Conservation (phyloP, 176 grass and related monocot species). For the Hordeum vulgare region DNA sequence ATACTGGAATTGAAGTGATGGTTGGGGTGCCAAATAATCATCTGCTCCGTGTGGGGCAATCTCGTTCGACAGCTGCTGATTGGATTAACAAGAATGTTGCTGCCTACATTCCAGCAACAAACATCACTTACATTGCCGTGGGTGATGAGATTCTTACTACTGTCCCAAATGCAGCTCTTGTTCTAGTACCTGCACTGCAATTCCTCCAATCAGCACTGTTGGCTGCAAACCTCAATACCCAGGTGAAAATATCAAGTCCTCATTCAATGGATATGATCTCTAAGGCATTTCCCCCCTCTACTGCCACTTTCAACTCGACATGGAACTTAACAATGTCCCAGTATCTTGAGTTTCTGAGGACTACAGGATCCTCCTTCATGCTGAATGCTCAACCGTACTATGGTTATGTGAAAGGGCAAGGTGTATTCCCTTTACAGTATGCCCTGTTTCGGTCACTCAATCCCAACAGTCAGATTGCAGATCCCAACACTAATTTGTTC, state of each 20-base stretch:
- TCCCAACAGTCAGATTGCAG: conserved; percentile 76
- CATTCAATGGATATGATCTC: conserved; percentile 76
- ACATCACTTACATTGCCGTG: conserved; percentile 92
- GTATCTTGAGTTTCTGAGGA: conserved; percentile 83
- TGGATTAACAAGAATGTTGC: conserved; percentile 95
- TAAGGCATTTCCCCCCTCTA: conserved; percentile 81
- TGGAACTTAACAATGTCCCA: conserved; percentile 75
- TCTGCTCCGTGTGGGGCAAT: conserved; percentile 75
- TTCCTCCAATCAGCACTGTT: conserved; percentile 88
- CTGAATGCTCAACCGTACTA: conserved; percentile 94
- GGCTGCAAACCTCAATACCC: conserved; percentile 83
- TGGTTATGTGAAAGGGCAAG: conserved; percentile 74
- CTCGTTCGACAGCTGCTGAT: conserved; percentile 71
- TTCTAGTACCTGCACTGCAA: conserved; percentile 78
- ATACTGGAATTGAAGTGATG: conserved; percentile 90
- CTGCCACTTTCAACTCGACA: conserved; percentile 86
- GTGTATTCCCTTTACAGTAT: conserved; percentile 88
- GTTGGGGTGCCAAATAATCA: conserved; percentile 79
- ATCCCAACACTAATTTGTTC: conserved; percentile 83
- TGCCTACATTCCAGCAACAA: conserved; percentile 72
- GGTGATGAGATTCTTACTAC: conserved; percentile 79
- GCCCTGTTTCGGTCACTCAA: conserved; percentile 68
- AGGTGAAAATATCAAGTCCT: conserved; percentile 84
- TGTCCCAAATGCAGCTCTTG: conserved; percentile 80
- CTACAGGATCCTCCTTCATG: conserved; percentile 80